These are phyloP conservation scores for Neurospora discreta DNA, from an alignment of 495 filamentous ascomycete genomes.

Conservation along the genomic window DNA sequence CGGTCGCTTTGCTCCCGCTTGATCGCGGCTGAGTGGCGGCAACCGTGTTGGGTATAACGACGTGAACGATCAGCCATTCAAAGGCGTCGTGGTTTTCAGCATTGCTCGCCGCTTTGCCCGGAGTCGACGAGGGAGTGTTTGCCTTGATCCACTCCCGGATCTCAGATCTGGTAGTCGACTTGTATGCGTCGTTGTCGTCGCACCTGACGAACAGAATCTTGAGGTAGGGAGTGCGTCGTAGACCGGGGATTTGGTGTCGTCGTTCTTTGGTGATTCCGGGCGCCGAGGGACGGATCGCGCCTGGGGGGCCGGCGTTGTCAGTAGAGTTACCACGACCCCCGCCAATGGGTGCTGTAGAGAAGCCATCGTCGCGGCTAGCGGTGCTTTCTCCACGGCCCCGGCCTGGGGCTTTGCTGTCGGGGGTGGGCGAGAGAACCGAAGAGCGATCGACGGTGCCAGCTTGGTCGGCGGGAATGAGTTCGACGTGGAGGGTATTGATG, in stretches of 20 bases:
- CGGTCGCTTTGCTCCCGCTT: constrained; percentile 22
- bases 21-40: constrained; percentile 58
- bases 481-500: constrained; percentile 83
- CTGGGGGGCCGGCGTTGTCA: constrained; percentile 17
- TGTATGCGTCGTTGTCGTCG: constrained; percentile 92
- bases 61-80: constrained; percentile 92
- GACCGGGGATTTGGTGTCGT: constrained; percentile 88
- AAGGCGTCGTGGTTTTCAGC: constrained; percentile 86
- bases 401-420: constrained; percentile 18
- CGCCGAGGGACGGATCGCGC: background rate
- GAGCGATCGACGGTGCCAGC: constrained; percentile 16
- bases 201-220: constrained; percentile 83
- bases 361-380: constrained; percentile 37
- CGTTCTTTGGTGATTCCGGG: constrained; percentile 36
- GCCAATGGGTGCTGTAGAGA: constrained; percentile 32
- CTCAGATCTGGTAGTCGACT: constrained; percentile 59
- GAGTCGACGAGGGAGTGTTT: constrained; percentile 45
- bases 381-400: constrained; percentile 31
- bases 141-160: constrained; percentile 85
- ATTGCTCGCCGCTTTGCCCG: constrained; percentile 33
- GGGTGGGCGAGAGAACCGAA: constrained; percentile 27
- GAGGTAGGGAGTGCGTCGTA: constrained; percentile 88
- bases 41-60: constrained; percentile 70
- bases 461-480: constrained; percentile 52
- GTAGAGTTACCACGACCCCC: constrained; percentile 16